phyloP scores from a whole-genome alignment of 352 stramenopile species.

The Phytopythium montanum region DNA sequence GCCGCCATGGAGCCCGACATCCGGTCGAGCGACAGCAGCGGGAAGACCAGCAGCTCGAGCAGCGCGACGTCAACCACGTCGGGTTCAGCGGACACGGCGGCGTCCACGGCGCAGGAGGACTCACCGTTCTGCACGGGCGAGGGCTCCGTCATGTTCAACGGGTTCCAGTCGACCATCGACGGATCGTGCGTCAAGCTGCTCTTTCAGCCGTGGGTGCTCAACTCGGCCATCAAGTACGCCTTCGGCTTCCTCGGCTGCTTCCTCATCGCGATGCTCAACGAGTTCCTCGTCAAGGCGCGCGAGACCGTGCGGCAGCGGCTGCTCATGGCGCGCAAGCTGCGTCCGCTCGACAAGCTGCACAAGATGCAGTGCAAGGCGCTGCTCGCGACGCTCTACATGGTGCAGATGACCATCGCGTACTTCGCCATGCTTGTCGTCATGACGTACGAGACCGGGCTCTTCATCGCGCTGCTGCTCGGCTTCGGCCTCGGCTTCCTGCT shows the following conservation, averaged over 20 bases:
- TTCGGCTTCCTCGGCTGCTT: conserved; percentile 75
- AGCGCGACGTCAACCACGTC: neutral
- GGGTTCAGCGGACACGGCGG: neutral
- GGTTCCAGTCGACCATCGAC: conserved; percentile 69
- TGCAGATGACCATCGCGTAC: conserved; percentile 71
- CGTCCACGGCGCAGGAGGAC: conserved; percentile 51
- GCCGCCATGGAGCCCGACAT: conserved; percentile 27
- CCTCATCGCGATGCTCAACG: conserved; percentile 59
- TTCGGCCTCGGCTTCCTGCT: conserved; percentile 69
- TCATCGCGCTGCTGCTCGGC: conserved; percentile 69
- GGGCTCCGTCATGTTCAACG: conserved; percentile 83
- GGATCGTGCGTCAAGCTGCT: conserved; percentile 66
- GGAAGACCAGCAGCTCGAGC: conserved; percentile 10
- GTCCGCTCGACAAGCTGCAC: conserved; percentile 49
- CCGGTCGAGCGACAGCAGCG: conserved; percentile 17
- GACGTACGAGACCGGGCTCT: conserved; percentile 83
- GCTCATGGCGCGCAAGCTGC: conserved; percentile 6
- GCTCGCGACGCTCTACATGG: conserved; percentile 73
- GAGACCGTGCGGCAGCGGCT: conserved; percentile 35
- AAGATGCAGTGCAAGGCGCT: conserved; percentile 64
- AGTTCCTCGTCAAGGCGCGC: conserved; percentile 56
- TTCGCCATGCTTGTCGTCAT: conserved; percentile 86
- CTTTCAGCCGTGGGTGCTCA: conserved; percentile 78
- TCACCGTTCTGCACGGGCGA: conserved; percentile 22
- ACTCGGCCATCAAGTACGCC: conserved; percentile 62